Evolutionary conservation across 305 asterid species (phyloP).

Genomic region (Fraxinus nigra): DNA sequence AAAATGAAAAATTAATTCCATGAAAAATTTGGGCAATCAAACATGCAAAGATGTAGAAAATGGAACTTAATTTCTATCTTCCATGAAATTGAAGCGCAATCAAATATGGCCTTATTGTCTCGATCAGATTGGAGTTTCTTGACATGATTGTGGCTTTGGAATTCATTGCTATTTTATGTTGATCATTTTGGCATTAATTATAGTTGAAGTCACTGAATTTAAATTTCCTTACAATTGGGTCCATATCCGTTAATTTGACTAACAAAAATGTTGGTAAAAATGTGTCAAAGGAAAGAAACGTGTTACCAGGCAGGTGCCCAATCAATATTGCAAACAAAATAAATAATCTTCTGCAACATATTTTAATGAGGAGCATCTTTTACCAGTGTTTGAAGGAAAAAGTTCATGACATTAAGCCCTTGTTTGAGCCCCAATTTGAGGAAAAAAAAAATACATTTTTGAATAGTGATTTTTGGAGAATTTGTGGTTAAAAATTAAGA

Average conservation of each 20-base stretch:
- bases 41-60: too few species aligned
- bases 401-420: constrained; percentile 10
- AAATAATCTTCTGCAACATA: neutral
- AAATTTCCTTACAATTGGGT: neutral
- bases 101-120: neutral
- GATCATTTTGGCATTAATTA: neutral
- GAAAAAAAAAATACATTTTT: too few species aligned
- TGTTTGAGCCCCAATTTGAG: neutral
- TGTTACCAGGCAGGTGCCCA: neutral
- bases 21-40: too few species aligned
- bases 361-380: neutral
- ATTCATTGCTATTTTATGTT: neutral
- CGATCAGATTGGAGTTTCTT: neutral
- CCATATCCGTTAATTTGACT: neutral
- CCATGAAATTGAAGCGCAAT: too few species aligned
- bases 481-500: neutral
- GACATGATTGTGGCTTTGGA: neutral
- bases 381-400: neutral
- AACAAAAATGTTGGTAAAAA: neutral
- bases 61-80: too few species aligned
- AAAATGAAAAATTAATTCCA: too few species aligned
- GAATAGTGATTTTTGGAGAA: neutral
- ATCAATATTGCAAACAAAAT: neutral
- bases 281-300: neutral
- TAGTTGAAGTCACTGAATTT: neutral